A percentile compares a stretch with the other conserved stretches of the same genome.
phyloP scores from a whole-genome alignment of 1,284 basidiomycete genomes.

The Cystobasidium sp. region DNA sequence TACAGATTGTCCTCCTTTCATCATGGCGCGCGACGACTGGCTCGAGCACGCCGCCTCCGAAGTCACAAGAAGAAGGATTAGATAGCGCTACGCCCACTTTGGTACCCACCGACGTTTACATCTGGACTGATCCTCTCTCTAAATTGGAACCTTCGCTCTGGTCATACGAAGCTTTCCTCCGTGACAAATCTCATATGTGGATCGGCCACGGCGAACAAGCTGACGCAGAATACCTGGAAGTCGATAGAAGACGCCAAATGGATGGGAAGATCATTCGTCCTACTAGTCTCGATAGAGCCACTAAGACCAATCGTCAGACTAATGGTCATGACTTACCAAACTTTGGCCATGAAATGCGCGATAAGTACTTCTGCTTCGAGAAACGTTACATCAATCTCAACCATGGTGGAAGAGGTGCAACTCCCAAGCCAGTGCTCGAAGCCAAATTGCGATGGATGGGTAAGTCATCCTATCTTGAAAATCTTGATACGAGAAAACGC shows the following conservation, averaged over 20 bases:
- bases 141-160: constrained; percentile 68
- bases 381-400: constrained; percentile 47
- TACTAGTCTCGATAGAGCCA: constrained; percentile 45
- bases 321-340: constrained; percentile 53
- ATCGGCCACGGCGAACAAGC: constrained; percentile 58
- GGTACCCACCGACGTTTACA: constrained; percentile 69
- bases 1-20: constrained; percentile 64
- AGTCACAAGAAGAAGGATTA: not conserved
- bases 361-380: constrained; percentile 55
- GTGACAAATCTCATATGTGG: constrained; percentile 73
- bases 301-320: constrained; percentile 25
- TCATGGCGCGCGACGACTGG: constrained; percentile 44
- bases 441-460: constrained; percentile 21
- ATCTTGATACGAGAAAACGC: not conserved
- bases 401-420: constrained; percentile 46
- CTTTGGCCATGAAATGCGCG: constrained; percentile 55
- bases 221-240: constrained; percentile 61
- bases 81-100: not conserved
- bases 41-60: constrained; percentile 21
- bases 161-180: constrained; percentile 74
- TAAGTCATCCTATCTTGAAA: not conserved
- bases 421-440: constrained; percentile 5
- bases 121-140: constrained; percentile 64
- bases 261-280: constrained; percentile 39
- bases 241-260: constrained; percentile 58